Evolutionary conservation across 441 rosid genomes (phyloP), one percentile per base, ranked within the genome.

Genomic region (Euphorbia schlechtendalii): DNA sequence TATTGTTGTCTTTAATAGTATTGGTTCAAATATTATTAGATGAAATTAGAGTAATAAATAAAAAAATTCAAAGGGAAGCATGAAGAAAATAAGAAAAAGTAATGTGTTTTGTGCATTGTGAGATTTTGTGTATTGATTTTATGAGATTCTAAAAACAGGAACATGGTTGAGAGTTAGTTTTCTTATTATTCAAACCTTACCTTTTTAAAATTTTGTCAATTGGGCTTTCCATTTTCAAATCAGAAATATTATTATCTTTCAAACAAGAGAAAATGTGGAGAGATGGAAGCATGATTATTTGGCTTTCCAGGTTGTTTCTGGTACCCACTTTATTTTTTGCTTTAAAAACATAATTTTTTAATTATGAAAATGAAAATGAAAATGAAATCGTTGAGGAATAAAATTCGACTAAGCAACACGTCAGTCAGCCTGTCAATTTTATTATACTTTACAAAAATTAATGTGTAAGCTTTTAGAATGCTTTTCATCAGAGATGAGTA

Each of bases 101-200:
- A 65, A 18, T 43, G 55, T 24, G 69, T 34, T 61, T 73, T 75
- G 2, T 45, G 76, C 77, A 80, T 69, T 27, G 64, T n/a, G 56
- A 34, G 55, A 3, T 41, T 66, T 21, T 64, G 61, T 30, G 25
- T 17, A 30, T 41, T 17, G 17, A 59, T 2, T 7, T 15, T 20
- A 52, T 41, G 56, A 55, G 7, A 55, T 17, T 10, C 74, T 74
- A 68, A 76, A 71, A 64, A 75, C 69, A 66, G 71, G 65, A 74
- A 73, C 17, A 75, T 73, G 86, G 84, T 69, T 67, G 78, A 61
- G 89, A 82, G 86, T 70, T 66, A 77, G 64, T 64, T 49, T 76
- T 85, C 83, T 73, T 73, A 32, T 8, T 4, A 61, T 74, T 68
- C 59, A 63, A 36, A 40, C 59, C 63, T 65, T 32, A 41, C 64